A percentile compares a stretch with the other conserved stretches of the same genome.
phyloP scores from a whole-genome alignment of 2,329 filamentous ascomycete species.

The Tolypocladium endophyticum region DNA sequence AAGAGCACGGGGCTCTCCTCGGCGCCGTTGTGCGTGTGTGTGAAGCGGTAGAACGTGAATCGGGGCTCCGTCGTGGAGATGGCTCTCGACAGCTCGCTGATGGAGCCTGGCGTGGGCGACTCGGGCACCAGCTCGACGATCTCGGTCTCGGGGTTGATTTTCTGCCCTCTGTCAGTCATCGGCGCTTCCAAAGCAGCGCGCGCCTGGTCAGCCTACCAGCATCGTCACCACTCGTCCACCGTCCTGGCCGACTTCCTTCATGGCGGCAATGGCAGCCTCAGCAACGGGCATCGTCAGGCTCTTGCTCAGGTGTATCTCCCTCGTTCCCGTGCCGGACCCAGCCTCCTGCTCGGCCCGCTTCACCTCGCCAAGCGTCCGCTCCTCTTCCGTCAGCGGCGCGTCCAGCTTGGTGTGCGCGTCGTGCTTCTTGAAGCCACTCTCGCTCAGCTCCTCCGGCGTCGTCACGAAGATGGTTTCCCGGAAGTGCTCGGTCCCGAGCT shows the following conservation, averaged over 20 bases:
- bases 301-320: conserved; percentile 50
- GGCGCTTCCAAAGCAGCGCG: too few relatives aligned
- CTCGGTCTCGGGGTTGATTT: conserved; percentile 63
- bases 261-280: conserved; percentile 52
- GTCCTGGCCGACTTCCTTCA: conserved; percentile 46
- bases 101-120: conserved; percentile 39
- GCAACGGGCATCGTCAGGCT: conserved; percentile 47
- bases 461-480: conserved; percentile 67
- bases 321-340: conserved; percentile 51
- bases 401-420: conserved; percentile 54
- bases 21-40: conserved; percentile 41
- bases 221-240: conserved; percentile 47
- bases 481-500: conserved; percentile 71
- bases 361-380: conserved; percentile 59
- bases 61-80: conserved; percentile 63
- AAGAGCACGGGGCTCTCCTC: conserved; percentile 57
- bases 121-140: conserved; percentile 53
- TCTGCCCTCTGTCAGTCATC: conserved; percentile 30
- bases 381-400: conserved; percentile 71
- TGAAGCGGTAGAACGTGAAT: conserved; percentile 68
- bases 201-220: conserved; percentile 39
- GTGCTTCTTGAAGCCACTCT: conserved; percentile 60
- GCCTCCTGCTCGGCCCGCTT: conserved; percentile 67
- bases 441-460: conserved; percentile 55
- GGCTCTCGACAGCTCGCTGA: conserved; percentile 43